Evolutionary conservation across 768 basidiomycete genomes (phyloP).

Genomic region (Leccinellum albellum): DNA sequence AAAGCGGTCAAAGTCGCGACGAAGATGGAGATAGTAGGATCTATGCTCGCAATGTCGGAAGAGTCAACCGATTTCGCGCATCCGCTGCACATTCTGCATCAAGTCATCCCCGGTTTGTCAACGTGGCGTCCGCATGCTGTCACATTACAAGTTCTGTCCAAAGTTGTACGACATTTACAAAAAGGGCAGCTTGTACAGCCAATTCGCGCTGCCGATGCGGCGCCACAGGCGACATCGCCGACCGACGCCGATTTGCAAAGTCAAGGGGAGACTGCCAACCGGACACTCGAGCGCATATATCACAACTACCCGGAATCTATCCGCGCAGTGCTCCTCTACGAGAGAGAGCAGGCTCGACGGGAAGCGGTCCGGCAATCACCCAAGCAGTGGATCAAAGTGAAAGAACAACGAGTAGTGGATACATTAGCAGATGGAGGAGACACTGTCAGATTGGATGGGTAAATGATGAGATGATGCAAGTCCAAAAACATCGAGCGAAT

Average conservation of each 20-base stretch:
- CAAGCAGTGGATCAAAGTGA: conserved; percentile 19
- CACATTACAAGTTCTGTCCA: conserved; percentile 45
- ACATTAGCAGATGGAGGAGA: conserved; percentile 25
- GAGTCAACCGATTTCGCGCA: conserved; percentile 49
- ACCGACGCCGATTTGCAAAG: conserved; percentile 22
- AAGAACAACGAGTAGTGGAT: conserved; percentile 15
- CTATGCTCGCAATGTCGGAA: conserved; percentile 10
- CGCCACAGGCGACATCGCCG: conserved; percentile 18
- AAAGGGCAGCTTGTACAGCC: conserved; percentile 49
- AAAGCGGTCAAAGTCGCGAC: conserved; percentile 20
- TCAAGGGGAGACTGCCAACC: conserved; percentile 32
- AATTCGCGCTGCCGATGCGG: conserved; percentile 23
- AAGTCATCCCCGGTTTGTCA: conserved; percentile 61
- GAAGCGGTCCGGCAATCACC: conserved; percentile 12
- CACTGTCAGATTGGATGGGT: conserved; percentile 17
- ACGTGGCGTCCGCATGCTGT: conserved; percentile 60
- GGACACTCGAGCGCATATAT: conserved; percentile 45
- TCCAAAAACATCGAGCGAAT: conserved; percentile 7
- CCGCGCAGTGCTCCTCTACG: conserved; percentile 31
- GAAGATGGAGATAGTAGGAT: conserved; percentile 9
- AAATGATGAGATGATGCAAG: conserved; percentile 17
- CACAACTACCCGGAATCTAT: conserved; percentile 48
- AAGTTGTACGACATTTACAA: conserved; percentile 45
- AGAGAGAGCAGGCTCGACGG: conserved; percentile 29
- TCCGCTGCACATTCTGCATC: conserved; percentile 56